phyloP scores from a whole-genome alignment of 495 filamentous ascomycete genomes.

The Talaromyces stipitatus region DNA sequence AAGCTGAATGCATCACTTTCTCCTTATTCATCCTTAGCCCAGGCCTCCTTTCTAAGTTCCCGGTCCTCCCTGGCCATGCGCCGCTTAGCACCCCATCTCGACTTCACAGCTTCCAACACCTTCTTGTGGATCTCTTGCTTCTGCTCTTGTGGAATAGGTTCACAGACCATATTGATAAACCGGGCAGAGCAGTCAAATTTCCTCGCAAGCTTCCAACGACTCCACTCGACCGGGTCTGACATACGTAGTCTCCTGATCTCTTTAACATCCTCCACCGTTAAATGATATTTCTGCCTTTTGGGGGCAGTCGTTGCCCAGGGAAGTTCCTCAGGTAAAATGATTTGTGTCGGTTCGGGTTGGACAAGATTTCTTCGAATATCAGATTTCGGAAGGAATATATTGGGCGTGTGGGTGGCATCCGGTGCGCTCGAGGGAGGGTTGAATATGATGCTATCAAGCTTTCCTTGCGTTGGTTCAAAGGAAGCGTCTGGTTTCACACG shows the following conservation, averaged over 20 bases:
- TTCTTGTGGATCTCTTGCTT: conserved; percentile 46
- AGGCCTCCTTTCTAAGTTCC: conserved; percentile 54
- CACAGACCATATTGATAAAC: conserved; percentile 57
- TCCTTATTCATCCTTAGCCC: conserved; percentile 39
- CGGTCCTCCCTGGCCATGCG: conserved; percentile 68
- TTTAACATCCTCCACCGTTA: conserved; percentile 62
- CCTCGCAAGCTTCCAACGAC: conserved; percentile 57
- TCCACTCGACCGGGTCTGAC: conserved; percentile 65
- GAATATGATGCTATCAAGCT: conserved; percentile 70
- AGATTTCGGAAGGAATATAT: conserved; percentile 75
- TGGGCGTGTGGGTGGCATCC: conserved; percentile 77
- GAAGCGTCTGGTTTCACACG: conserved; percentile 66
- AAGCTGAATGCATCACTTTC: background rate
- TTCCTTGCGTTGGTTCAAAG: conserved; percentile 45
- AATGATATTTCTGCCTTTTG: conserved; percentile 65
- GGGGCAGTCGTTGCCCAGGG: conserved; percentile 47
- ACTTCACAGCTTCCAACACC: conserved; percentile 53
- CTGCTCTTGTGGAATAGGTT: conserved; percentile 29
- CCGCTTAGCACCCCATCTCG: conserved; percentile 65
- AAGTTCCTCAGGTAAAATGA: conserved; percentile 26
- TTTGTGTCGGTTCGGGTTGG: conserved; percentile 13
- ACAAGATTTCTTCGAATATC: conserved; percentile 64
- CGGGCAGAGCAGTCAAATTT: conserved; percentile 69
- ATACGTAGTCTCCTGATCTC: conserved; percentile 68
- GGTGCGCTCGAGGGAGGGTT: conserved; percentile 87